A percentile compares a stretch with the other conserved stretches of the same genome.
These are phyloP conservation scores for Funneliformis caledonium DNA, from an alignment of 371 early-diverging fungal species.

Conservation along the genomic window DNA sequence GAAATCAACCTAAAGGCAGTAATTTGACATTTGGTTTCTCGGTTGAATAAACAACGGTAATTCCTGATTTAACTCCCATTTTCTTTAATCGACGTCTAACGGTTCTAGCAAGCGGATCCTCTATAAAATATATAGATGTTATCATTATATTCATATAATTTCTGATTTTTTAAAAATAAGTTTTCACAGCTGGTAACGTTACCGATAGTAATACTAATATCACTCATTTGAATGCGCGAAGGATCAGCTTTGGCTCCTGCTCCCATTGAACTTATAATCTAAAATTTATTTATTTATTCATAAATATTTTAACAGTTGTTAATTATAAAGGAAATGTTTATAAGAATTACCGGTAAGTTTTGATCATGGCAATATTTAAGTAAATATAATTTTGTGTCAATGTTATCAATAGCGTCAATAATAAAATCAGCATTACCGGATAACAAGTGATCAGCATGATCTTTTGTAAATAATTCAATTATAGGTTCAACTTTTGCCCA, in stretches of 20 bases:
- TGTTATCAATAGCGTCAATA: slow-evolving; percentile 94
- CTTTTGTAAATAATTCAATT: slow-evolving; percentile 74
- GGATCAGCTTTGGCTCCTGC: slow-evolving; percentile 95
- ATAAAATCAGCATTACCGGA: slow-evolving; percentile 77
- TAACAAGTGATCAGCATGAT: slow-evolving; percentile 73
- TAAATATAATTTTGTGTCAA: slow-evolving; percentile 89
- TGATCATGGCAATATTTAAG: slow-evolving; percentile 82
- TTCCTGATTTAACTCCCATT: slow-evolving; percentile 71
- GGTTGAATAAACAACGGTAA: slow-evolving; percentile 90
- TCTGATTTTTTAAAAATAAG: neutral
- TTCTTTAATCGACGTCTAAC: slow-evolving; percentile 78
- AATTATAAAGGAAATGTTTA: neutral
- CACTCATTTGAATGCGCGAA: slow-evolving; percentile 91
- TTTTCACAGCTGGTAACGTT: neutral
- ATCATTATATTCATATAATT: neutral
- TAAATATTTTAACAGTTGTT: neutral
- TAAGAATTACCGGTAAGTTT: slow-evolving; percentile 55
- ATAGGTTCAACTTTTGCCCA: slow-evolving; percentile 79
- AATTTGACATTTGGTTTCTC: slow-evolving; percentile 91
- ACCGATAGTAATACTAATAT: slow-evolving; percentile 91
- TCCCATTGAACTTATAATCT: slow-evolving; percentile 89
- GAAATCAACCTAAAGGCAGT: slow-evolving; percentile 60
- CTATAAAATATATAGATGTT: slow-evolving; percentile 49
- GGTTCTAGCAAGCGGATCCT: slow-evolving; percentile 90
- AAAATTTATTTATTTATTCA: slow-evolving; percentile 7